These are phyloP conservation scores for Closterium sp. DNA, from an alignment of 139 green algal species.

Conservation along the genomic window DNA sequence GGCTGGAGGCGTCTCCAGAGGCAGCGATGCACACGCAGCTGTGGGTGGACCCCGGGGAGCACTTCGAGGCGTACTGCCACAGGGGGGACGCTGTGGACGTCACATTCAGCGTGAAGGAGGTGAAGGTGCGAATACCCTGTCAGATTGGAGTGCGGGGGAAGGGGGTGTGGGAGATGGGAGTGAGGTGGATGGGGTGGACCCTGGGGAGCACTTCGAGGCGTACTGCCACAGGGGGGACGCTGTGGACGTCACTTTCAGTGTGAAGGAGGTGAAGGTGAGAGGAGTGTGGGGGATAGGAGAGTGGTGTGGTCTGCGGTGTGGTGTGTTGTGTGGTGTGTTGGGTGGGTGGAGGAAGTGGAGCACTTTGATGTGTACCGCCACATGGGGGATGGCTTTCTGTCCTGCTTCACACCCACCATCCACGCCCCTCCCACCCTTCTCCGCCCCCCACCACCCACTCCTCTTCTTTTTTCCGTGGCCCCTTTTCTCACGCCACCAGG, in stretches of 20 bases:
- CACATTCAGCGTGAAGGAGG: constrained; percentile 50
- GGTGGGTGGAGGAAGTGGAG: neutral
- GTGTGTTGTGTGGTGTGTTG: no score
- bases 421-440: no score
- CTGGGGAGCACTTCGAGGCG: constrained; percentile 34
- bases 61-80: constrained; percentile 46
- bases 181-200: no score
- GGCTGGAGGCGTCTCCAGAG: no score
- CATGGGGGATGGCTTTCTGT: no score
- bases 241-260: constrained; percentile 46
- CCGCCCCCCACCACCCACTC: no score
- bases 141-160: no score
- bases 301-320: no score
- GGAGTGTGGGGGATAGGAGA: neutral
- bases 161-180: no score
- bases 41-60: constrained; percentile 46
- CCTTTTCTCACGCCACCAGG: neutral
- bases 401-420: no score
- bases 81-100: constrained; percentile 36
- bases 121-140: constrained; percentile 43
- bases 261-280: constrained; percentile 48
- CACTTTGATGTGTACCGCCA: no score
- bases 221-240: constrained; percentile 37
- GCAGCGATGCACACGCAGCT: constrained; percentile 39
- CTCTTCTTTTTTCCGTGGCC: no score